phyloP scores from a whole-genome alignment of 1,284 basidiomycete species.

The Melampsora larici-populina region DNA sequence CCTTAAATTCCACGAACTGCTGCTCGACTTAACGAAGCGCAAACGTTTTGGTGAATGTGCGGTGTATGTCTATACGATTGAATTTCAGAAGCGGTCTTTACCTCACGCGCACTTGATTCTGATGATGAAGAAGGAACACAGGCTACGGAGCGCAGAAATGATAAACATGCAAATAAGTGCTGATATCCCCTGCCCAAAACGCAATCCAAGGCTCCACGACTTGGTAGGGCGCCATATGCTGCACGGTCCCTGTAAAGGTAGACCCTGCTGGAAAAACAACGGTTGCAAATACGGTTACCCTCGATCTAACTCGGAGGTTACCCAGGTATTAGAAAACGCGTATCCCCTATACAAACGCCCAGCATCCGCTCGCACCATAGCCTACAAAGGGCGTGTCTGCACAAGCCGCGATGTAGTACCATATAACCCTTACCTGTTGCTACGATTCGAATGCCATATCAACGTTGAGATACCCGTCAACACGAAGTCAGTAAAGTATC shows the following conservation, averaged over 20 bases:
- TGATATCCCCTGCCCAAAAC: slow-evolving; percentile 55
- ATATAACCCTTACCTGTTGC: slow-evolving; percentile 53
- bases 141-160: slow-evolving; percentile 11
- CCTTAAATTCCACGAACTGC: background rate
- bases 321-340: slow-evolving; percentile 54
- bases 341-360: slow-evolving; percentile 52
- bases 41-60: background rate
- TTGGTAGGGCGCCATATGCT: slow-evolving; percentile 56
- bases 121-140: too few species aligned
- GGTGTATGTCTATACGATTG: background rate
- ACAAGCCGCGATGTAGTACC: slow-evolving; percentile 54
- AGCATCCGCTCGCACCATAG: too few species aligned
- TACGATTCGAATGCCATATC: slow-evolving; percentile 58
- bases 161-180: slow-evolving; percentile 58
- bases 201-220: slow-evolving; percentile 55
- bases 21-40: background rate
- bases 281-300: slow-evolving; percentile 55
- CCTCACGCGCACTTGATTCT: too few species aligned
- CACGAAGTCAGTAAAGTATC: slow-evolving; percentile 56
- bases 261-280: slow-evolving; percentile 8
- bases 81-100: too few species aligned
- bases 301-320: slow-evolving; percentile 54
- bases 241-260: slow-evolving; percentile 58
- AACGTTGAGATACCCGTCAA: slow-evolving; percentile 57
- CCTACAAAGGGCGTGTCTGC: background rate